Base-by-base conservation (phyloP, 1,139 yeast genomes). In the Taiozyma sp. region DNA sequence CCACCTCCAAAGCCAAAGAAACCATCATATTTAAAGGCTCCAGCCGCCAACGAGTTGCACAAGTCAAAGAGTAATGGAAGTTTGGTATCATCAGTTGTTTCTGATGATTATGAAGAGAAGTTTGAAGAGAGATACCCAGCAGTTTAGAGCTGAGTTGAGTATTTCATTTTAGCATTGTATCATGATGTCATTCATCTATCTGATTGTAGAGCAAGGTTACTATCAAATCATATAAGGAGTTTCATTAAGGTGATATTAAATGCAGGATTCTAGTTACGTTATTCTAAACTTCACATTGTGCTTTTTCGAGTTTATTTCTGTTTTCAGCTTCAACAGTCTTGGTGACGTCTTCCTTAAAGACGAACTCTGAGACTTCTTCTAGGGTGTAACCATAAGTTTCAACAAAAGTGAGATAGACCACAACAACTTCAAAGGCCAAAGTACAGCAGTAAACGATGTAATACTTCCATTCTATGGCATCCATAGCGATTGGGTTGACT, bases 1-100 rank as follows among this genome's bases (percentile, higher is more conserved):
- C 79, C 83, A 5, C 87, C 87, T 12, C 84, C 87, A 14, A 79
- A 79, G 55, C 87, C 87, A 3, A 73, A 71, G 55, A 83, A 84
- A 57, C 90, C 91, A 2, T 63, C 63, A 4, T 78, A 80, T 61
- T 70, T 84, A 55, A 79, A 79, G 60, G 66, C 62, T 10, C 32
- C 44, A 2, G 30, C 45, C 9, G 41, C 32, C 29, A 43, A 46
- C 48, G 22, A 27, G 51, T 22, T 51, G 53, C 46, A 47, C 51
- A 4, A 23, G 48, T 13, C 76, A 79, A 54, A 64, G 65, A 38
- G 60, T 72, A 7, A 74, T 40, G 24, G 46, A 38, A 44, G 51
- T 46, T 2, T 3, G 23, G 22, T 13, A 44, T 45, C 30, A 6
- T 48, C 14, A 79, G 75, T 36, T 58, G 73, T 28, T 78, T 81